Evolutionary conservation across 306 rosid species (phyloP), one percentile per base, ranked within the genome.

Genomic region (Prinsepia uniflora): DNA sequence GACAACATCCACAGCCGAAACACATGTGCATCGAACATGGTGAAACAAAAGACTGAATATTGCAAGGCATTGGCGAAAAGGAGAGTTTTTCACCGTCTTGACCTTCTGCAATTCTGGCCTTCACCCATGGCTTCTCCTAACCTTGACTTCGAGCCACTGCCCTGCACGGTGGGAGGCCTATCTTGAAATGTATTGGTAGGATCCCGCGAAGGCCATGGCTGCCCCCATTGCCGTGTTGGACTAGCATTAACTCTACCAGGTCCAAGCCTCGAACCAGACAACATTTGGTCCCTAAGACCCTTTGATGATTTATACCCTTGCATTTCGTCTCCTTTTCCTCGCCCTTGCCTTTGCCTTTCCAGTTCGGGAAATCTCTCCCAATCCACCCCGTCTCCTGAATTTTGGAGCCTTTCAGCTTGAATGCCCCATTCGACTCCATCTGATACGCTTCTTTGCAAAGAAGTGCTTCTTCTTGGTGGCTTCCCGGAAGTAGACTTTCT

Each of bases 401-500:
- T 85, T 79, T 80, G 92, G 75, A 84, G 84, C 81, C 75, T 86
- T 65, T 92, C 92, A 59, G 77, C 56, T 79, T 86, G 92, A 75
- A 55, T 45, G 13, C 86, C 95, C 85, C 90, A 83, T 73, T 94
- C 99, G 34, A 91, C 75, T 80, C 92, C 96, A 71, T 95, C 96
- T 39, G 99, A 95, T 55, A 86, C 75, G 81, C 99, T 94, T 78
- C 99, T 91, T 69, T 89, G 97, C 67, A 94, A 79, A 54, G 92
- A 91, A 59, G 87, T 87, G 90, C 86, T 87, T 82, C 73, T 85
- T 75, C 96, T 87, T 3, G 96, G 74, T 75, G 73, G 87, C 78
- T 74, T 95, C 41, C 89, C 90, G 1, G 99, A 87, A 47, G 83
- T 75, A 75, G 96, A 89, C 69, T 79, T 89, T 78, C 96, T 81